phyloP scores from a whole-genome alignment of 768 basidiomycete species.

The Rickenella mellea region DNA sequence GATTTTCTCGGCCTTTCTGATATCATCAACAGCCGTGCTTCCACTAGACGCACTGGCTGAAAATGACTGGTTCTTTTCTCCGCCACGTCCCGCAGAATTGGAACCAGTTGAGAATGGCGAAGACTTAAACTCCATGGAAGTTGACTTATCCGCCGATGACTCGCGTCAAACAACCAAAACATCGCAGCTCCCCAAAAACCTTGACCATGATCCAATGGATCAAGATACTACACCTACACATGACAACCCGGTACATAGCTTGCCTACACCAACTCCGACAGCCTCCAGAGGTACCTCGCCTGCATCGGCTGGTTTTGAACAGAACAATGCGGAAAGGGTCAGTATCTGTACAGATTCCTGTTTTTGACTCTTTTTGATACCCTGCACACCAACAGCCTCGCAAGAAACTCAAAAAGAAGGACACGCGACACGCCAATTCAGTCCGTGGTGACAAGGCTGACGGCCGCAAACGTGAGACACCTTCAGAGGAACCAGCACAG shows the following conservation, averaged over 20 bases:
- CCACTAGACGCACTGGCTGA: slow-evolving; percentile 5
- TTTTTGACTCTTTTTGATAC: neutral
- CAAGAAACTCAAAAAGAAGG: neutral
- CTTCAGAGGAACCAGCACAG: neutral
- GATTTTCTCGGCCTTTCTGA: neutral
- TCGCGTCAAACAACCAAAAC: slow-evolving; percentile 9
- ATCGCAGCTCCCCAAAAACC: neutral
- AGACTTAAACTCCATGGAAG: too few relatives aligned
- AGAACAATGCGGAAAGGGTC: too few relatives aligned
- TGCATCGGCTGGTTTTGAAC: too few relatives aligned
- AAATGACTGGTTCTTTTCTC: slow-evolving; percentile 24
- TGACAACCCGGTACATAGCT: slow-evolving; percentile 20
- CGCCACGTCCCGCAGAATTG: slow-evolving; percentile 2
- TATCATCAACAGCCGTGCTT: too few relatives aligned
- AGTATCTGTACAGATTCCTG: slow-evolving; percentile 19
- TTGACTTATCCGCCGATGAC: slow-evolving; percentile 9
- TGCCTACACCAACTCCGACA: slow-evolving; percentile 11
- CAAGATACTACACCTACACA: slow-evolving; percentile 6
- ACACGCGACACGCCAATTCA: neutral
- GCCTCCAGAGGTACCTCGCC: too few relatives aligned
- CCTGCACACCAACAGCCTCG: too few relatives aligned
- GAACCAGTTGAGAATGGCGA: neutral
- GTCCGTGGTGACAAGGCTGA: neutral
- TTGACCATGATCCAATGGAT: neutral
- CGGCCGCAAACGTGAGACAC: neutral